These are phyloP conservation scores for Drechslera avenae DNA, from an alignment of 2,329 filamentous ascomycete species.

Conservation along the genomic window DNA sequence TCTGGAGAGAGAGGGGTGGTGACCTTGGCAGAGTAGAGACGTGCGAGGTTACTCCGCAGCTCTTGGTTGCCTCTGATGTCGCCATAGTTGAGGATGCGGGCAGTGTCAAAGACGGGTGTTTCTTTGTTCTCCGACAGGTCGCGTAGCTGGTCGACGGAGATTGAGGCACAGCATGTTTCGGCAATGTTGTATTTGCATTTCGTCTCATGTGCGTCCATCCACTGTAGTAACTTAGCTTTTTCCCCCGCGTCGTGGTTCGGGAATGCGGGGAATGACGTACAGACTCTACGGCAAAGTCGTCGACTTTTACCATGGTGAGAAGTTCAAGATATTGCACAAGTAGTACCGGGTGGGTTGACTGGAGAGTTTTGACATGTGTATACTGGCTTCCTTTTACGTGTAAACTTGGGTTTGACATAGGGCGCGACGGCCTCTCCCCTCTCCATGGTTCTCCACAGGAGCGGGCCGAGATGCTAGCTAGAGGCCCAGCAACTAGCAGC, in stretches of 20 bases:
- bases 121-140: conserved; percentile 62
- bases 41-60: conserved; percentile 68
- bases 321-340: background rate
- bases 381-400: background rate
- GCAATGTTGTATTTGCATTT: conserved; percentile 70
- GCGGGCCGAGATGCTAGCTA: conserved; percentile 15
- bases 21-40: conserved; percentile 65
- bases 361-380: too few relatives aligned
- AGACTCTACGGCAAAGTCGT: conserved; percentile 73
- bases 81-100: conserved; percentile 72
- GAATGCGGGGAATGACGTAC: conserved; percentile 50
- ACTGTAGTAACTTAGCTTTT: conserved; percentile 48
- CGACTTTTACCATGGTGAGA: conserved; percentile 61
- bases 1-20: conserved; percentile 58
- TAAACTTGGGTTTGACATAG: conserved; percentile 20
- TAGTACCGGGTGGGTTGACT: too few relatives aligned
- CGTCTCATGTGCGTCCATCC: conserved; percentile 62
- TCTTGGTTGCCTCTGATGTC: conserved; percentile 70
- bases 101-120: conserved; percentile 56
- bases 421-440: conserved; percentile 11
- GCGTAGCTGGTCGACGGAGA: conserved; percentile 72
- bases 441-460: conserved; percentile 11
- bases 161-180: conserved; percentile 77
- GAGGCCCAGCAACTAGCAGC: background rate
- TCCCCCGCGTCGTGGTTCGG: conserved; percentile 5